phyloP scores from a whole-genome alignment of 2,329 filamentous ascomycete genomes.

The Cytospora piceicola region DNA sequence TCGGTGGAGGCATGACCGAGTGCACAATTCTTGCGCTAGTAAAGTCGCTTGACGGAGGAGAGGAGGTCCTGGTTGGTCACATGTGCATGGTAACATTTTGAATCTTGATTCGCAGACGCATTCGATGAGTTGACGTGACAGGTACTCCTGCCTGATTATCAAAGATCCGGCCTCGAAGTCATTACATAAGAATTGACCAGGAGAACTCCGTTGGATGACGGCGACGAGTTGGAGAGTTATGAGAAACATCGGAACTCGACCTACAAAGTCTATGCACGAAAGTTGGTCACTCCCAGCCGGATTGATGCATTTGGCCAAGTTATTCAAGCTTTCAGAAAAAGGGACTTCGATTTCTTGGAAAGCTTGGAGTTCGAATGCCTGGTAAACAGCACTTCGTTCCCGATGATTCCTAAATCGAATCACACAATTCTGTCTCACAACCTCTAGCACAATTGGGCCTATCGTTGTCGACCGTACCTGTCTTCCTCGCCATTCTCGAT shows the following conservation, averaged over 20 bases:
- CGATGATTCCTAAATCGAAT: constrained; percentile 47
- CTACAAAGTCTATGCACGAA: not conserved
- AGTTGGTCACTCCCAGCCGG: constrained; percentile 50
- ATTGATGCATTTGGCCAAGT: constrained; percentile 44
- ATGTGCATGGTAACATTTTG: constrained; percentile 12
- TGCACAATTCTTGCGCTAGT: too few species aligned
- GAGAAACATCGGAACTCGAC: not conserved
- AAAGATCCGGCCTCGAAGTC: constrained; percentile 1
- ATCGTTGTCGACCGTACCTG: not conserved
- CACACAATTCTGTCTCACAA: not conserved
- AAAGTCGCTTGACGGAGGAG: too few species aligned
- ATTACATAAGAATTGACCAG: not conserved
- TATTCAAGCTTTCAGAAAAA: constrained; percentile 45
- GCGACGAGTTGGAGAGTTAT: not conserved
- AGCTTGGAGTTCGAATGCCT: constrained; percentile 45
- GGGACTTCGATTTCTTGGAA: constrained; percentile 47
- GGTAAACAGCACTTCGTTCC: constrained; percentile 52
- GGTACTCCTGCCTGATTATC: not conserved
- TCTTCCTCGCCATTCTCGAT: not conserved
- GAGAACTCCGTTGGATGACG: not conserved
- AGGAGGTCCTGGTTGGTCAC: not conserved
- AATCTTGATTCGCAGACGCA: not conserved
- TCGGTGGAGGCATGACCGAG: constrained; percentile 3
- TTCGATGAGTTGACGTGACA: not conserved
- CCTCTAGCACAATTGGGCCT: not conserved